phyloP scores from a whole-genome alignment of 2,329 filamentous ascomycete species.

The Colletotrichum sp. region DNA sequence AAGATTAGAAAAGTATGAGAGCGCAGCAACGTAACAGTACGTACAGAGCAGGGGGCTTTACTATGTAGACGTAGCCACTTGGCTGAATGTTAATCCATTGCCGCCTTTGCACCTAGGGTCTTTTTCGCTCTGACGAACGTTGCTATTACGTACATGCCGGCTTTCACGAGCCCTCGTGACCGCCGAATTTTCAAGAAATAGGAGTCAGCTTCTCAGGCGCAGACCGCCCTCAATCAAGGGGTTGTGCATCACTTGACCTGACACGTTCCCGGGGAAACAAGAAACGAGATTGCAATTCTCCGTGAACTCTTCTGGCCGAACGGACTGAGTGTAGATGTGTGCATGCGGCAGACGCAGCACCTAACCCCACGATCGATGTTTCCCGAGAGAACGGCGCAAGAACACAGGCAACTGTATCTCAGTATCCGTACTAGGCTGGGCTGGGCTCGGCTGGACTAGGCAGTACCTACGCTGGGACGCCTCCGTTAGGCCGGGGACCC shows the following conservation, averaged over 20 bases:
- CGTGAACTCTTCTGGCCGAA: background rate
- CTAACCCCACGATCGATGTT: background rate
- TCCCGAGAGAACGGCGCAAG: background rate
- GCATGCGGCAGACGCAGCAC: background rate
- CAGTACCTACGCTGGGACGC: background rate
- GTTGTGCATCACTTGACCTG: background rate
- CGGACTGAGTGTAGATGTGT: background rate
- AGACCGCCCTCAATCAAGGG: background rate
- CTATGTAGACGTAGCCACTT: background rate
- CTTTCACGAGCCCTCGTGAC: background rate
- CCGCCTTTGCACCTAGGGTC: background rate
- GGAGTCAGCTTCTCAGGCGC: background rate
- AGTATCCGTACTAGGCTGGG: background rate
- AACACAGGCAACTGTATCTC: background rate
- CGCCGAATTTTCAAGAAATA: background rate
- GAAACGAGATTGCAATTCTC: background rate
- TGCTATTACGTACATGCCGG: slow-evolving; percentile 10
- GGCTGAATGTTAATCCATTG: slow-evolving; percentile 5
- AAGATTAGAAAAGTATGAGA: background rate
- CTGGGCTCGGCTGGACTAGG: background rate
- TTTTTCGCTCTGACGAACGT: background rate
- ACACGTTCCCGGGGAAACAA: background rate
- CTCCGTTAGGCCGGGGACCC: slow-evolving; percentile 4
- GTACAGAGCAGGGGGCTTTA: background rate
- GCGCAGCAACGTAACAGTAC: background rate